Conservation (phyloP, 768 basidiomycete species). For the Hypsizygus marmoreus region DNA sequence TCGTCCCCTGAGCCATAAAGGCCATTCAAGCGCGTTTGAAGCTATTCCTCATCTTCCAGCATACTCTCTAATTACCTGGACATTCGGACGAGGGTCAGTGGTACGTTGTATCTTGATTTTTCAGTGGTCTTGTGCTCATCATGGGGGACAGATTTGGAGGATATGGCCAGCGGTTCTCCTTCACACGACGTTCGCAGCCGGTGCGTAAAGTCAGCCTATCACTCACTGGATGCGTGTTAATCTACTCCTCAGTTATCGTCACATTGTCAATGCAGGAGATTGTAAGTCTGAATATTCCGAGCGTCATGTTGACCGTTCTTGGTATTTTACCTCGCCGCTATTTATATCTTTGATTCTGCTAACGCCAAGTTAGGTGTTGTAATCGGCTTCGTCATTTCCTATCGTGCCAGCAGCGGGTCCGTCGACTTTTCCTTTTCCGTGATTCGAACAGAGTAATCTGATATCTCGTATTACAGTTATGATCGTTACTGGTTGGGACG, state of each 20-base stretch:
- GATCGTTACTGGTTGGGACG: slow-evolving; percentile 67
- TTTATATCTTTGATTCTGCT: not conserved
- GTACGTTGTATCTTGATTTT: slow-evolving; percentile 23
- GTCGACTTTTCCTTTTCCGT: slow-evolving; percentile 15
- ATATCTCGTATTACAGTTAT: slow-evolving; percentile 43
- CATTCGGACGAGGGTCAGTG: slow-evolving; percentile 45
- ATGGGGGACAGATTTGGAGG: slow-evolving; percentile 61
- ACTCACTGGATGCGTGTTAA: not conserved
- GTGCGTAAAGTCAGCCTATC: slow-evolving; percentile 25
- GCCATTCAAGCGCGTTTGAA: not conserved
- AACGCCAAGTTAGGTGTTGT: slow-evolving; percentile 44
- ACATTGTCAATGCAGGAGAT: slow-evolving; percentile 41
- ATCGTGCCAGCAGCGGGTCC: slow-evolving; percentile 61
- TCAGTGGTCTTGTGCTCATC: no score
- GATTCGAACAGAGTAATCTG: not conserved
- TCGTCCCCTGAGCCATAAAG: slow-evolving; percentile 5
- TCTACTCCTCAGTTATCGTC: slow-evolving; percentile 41
- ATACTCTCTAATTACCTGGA: slow-evolving; percentile 32
- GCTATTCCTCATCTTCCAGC: slow-evolving; percentile 4
- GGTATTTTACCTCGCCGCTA: slow-evolving; percentile 34
- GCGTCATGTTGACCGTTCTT: slow-evolving; percentile 61
- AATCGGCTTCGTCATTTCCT: slow-evolving; percentile 67
- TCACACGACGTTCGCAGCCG: slow-evolving; percentile 58
- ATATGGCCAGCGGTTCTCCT: slow-evolving; percentile 71
- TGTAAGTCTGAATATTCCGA: slow-evolving; percentile 48